phyloP scores from a whole-genome alignment of 2,329 filamentous ascomycete species.

The Aspergillus pseudoviridinutans region DNA sequence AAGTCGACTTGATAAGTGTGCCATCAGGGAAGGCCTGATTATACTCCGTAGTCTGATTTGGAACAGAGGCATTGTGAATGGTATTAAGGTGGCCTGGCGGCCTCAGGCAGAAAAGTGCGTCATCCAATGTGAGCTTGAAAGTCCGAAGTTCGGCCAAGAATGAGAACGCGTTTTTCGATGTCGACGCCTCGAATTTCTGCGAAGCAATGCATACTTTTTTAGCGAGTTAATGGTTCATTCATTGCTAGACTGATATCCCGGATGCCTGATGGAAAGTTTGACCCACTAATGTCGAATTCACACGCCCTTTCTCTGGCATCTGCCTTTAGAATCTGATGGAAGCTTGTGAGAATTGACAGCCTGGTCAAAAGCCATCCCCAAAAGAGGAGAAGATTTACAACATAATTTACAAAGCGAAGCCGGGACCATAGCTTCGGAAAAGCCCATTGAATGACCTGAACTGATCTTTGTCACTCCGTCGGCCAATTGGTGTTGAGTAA shows the following conservation, averaged over 20 bases:
- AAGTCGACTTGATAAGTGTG: not conserved
- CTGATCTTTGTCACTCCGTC: not conserved
- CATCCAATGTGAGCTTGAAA: not conserved
- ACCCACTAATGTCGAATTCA: conserved; percentile 3
- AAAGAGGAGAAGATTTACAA: conserved; percentile 15
- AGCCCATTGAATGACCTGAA: not conserved
- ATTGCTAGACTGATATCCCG: not conserved
- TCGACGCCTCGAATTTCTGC: not conserved
- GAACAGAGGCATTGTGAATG: not conserved
- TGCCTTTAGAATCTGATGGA: conserved; percentile 32
- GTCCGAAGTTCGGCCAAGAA: not conserved
- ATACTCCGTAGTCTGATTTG: not conserved
- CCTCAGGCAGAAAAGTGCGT: not conserved
- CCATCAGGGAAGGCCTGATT: not conserved
- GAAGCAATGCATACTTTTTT: not conserved
- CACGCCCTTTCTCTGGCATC: conserved; percentile 26
- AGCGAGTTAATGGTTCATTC: not conserved
- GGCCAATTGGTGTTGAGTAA: not conserved
- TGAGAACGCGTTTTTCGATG: not conserved
- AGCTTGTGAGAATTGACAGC: conserved; percentile 14
- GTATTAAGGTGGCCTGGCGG: not conserved
- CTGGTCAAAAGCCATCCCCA: conserved; percentile 5
- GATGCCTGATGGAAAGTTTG: not conserved
- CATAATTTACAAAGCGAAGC: conserved; percentile 4
- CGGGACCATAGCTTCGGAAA: conserved; percentile 1